Evolutionary conservation across 1,284 basidiomycete genomes (phyloP), one percentile per base, ranked within the genome.

Genomic region (Puccinia horiana): DNA sequence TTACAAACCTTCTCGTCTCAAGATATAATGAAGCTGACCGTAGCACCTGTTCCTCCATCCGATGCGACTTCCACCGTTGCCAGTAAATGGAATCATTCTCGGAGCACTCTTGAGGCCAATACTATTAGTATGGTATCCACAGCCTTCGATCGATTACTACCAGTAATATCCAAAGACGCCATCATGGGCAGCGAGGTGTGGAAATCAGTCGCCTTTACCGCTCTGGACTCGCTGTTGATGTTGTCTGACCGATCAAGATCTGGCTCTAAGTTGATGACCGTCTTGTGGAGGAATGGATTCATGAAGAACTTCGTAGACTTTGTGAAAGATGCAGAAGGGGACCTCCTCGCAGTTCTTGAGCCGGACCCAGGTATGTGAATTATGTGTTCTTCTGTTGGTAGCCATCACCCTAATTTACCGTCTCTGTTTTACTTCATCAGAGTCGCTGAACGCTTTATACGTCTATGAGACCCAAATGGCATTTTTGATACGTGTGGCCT

Each of bases 381-480:
- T 35, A 67, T 18, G 20, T n/a, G 29, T 67, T 42, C 37, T 52
- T n/a, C 16, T 40, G 26, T n/a, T 12, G 16, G 12, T 42, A 18
- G 14, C 14, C 54, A 20, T 26, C 26, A 40, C 23, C 29, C 20
- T 54, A 70, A 40, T 70, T 23, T 8, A 40, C n/a, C 35, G 56
- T 0, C 29, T 61, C 0, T 58, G 44, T 5, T 69, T 8, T 44
- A 14, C 47, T 56, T 44, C 69, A 69, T 29, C 56, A 82, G 81
- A 82, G 85, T 93, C 94, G 83, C 88, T 99, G 29, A 96, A 98
- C 85, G 90, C 94, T 0, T 89, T 96, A 69, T 98, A 97, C 87
- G 94, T 98, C 20, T 98, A 96, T 85, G 96, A 98, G 87, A 91
- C 95, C 20, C 95, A 96, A 87, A 92, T 97, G 90, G 93, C 94